phyloP scores from a whole-genome alignment of 2,329 filamentous ascomycete genomes.

The Aspergillus tamarii region DNA sequence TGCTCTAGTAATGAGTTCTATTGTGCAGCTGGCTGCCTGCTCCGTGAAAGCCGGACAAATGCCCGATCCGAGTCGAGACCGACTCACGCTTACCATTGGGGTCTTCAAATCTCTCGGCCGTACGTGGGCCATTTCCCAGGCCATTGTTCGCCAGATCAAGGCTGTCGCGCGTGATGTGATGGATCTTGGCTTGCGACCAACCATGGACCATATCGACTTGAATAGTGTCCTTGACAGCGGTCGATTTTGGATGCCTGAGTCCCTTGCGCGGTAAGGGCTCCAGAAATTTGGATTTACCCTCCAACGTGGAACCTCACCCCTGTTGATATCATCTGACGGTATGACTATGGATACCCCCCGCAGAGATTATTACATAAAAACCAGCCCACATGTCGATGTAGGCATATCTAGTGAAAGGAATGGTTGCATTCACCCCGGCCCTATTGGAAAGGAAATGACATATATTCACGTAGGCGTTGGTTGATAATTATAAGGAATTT shows the following conservation, averaged over 20 bases:
- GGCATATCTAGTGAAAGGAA: neutral
- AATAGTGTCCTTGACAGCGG: slow-evolving; percentile 37
- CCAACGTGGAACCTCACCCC: neutral
- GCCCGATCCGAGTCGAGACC: slow-evolving; percentile 64
- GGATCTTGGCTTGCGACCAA: slow-evolving; percentile 43
- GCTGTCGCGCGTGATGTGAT: slow-evolving; percentile 77
- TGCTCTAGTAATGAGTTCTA: slow-evolving; percentile 74
- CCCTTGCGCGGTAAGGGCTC: slow-evolving; percentile 33
- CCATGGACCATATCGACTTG: slow-evolving; percentile 39
- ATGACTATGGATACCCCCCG: slow-evolving; percentile 2
- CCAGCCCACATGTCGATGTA: neutral
- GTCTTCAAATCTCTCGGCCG: slow-evolving; percentile 69
- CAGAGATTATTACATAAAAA: slow-evolving; percentile 1
- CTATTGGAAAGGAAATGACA: neutral
- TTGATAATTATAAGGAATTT: neutral
- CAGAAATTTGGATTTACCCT: neutral
- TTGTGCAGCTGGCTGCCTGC: slow-evolving; percentile 82
- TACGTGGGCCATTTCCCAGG: slow-evolving; percentile 73
- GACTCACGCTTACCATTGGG: slow-evolving; percentile 77
- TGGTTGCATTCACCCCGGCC: neutral
- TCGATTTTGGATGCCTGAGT: slow-evolving; percentile 40
- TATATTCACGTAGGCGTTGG: neutral
- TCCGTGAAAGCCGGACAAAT: slow-evolving; percentile 60
- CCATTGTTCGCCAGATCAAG: slow-evolving; percentile 73
- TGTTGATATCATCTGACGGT: slow-evolving; percentile 2